Conservation (phyloP, 169 alveolate species). For the Plasmodium sp. region DNA sequence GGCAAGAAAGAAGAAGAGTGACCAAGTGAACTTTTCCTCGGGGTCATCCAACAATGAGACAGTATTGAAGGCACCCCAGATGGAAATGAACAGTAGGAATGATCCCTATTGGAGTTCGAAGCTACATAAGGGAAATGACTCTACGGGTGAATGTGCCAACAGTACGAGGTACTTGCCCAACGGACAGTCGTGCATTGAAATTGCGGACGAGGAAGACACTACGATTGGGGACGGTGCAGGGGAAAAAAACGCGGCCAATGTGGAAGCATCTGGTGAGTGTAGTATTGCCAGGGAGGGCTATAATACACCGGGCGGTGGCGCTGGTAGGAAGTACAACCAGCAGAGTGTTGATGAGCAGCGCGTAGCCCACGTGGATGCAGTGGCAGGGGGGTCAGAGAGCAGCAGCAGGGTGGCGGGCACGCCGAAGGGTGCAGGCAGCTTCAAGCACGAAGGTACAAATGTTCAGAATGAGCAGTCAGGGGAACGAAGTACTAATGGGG, state of each 20-base stretch:
- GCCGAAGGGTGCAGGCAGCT: neutral
- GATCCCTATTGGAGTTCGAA: neutral
- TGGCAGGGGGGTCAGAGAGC: neutral
- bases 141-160: neutral
- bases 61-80: neutral
- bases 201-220: neutral
- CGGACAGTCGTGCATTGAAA: neutral
- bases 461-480: neutral
- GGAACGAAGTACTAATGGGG: neutral
- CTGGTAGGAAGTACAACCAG: neutral
- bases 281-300: neutral
- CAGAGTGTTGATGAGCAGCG: neutral
- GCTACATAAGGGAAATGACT: neutral
- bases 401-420: neutral
- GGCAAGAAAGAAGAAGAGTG: constrained; percentile 39
- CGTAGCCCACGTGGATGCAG: neutral
- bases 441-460: neutral
- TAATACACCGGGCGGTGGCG: neutral
- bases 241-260: neutral
- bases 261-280: neutral
- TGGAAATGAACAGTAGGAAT: neutral
- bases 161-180: neutral
- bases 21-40: neutral
- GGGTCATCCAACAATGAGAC: constrained; percentile 21
- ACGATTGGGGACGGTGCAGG: neutral